Percentiles rank a stretch among this genome's conserved stretches.
phyloP scores from a whole-genome alignment of 1,139 yeast species.

The Sugiyamaella castrensis region DNA sequence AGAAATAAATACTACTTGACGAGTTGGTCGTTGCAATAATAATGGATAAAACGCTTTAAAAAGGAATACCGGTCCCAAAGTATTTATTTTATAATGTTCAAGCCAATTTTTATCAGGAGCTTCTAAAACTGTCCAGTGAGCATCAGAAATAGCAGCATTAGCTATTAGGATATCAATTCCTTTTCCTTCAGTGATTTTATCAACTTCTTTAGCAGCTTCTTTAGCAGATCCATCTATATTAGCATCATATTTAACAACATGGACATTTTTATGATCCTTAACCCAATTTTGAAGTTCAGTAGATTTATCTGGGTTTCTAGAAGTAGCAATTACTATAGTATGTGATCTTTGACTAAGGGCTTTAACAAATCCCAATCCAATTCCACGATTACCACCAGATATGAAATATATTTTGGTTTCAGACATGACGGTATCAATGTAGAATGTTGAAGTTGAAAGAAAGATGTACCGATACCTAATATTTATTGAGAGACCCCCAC shows the following conservation, averaged over 20 bases:
- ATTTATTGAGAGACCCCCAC: too few relatives aligned
- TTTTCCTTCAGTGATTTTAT: conserved; percentile 11
- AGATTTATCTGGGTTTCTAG: conserved; percentile 9
- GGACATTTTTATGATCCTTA: conserved; percentile 12
- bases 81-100: conserved; percentile 33
- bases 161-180: conserved; percentile 17
- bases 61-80: conserved; percentile 38
- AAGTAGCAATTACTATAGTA: conserved; percentile 11
- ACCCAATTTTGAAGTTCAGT: conserved; percentile 12
- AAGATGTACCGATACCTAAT: too few relatives aligned
- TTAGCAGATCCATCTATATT: conserved; percentile 7
- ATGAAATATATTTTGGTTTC: conserved; percentile 12
- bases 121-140: conserved; percentile 13
- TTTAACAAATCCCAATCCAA: conserved; percentile 15
- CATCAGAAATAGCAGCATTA: conserved; percentile 17
- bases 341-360: conserved; percentile 8
- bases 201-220: conserved; percentile 13
- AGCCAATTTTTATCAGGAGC: conserved; percentile 23
- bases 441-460: not conserved
- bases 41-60: conserved; percentile 33
- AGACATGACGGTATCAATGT: not conserved
- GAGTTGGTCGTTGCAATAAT: conserved; percentile 23
- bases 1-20: conserved; percentile 30
- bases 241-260: conserved; percentile 14
- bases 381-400: conserved; percentile 19